Base-by-base conservation (phyloP, 306 rosid genomes). In the Herpetospermum pedunculosum region DNA sequence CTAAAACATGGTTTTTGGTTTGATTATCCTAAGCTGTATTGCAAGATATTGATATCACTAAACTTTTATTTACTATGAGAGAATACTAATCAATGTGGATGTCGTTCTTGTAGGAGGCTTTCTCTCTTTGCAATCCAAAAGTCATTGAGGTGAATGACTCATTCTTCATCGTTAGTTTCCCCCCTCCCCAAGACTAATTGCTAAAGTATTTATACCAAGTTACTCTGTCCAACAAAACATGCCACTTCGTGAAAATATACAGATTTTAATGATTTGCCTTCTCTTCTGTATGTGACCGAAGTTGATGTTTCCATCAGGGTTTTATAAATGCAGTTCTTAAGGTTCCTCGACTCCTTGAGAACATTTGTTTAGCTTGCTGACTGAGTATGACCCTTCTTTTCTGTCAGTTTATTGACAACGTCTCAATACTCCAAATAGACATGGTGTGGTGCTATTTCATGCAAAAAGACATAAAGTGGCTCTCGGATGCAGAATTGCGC, bases 391-490 rank as follows among this genome's bases (percentile, higher is more conserved):
- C 47, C 38, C 26, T 83, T 34, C 70, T 67, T 46, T 47, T 70
- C 50, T 55, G n/a, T 60, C 88, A 94, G 98, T 82, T 87, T 77
- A 75, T 94, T 64, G 98, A 91, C 82, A 94, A 91, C 82, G 92
- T 91, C 75, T 87, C 98, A 28, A 94, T 91, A 77, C 88, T 94
- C 59, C 98, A 90, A 91, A 82, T 89, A 74, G 97, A 94, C 90
- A 94, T 89, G 88, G 98, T 91, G 35, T 94, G 98, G 98, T 94
- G 98, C 90, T 94, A 94, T 82, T 91, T 94, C 83, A 94, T 94
- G 98, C 87, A 91, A 50, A 86, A 84, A 83, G 97, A 94, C 77
- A 85, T 94, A 37, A 84, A 80, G 76, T 85, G 92, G 89, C 88
- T 94, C 78, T 84, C 96, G 3, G 96, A 85, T 77, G 98, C 98